Evolutionary conservation across 176 grass and related monocot genomes (phyloP), one percentile per base, ranked within the genome.

Genomic region (Eleusine indica): DNA sequence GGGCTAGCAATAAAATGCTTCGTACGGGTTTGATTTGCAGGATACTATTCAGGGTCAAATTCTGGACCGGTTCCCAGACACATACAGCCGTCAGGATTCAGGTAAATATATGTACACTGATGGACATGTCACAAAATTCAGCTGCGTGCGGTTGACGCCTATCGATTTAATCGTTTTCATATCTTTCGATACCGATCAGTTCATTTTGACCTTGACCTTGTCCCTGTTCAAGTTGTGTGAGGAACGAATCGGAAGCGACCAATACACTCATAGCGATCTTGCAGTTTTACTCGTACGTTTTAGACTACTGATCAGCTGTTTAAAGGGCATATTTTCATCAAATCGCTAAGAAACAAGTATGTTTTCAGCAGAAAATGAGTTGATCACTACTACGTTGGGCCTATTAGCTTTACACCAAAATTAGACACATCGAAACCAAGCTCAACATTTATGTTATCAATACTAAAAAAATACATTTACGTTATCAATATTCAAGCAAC

Each of bases 1-100:
- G 69, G 69, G 77, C 57, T n/a, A 80, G 44, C 76, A 43, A 62
- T 13, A 40, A 63, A 30, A 41, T 57, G 43, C 17, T 68, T 19
- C 72, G 3, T 21, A 84, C 18, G 7, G 32, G 44, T 53, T 21
- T 8, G 13, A 60, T 3, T 54, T 17, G 6, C 15, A 1, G 22
- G 16, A 21, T 44, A 79, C n/a, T 79, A 66, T 28, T 79, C 76
- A 2, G 2, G n/a, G 54, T 78, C 53, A 71, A 77, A 28, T 28
- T 61, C 13, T 60, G 64, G 83, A 70, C 65, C 0, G 10, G 16
- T 70, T 84, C 82, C 49, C 44, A 8, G 5, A 32, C 37, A 57
- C 17, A 46, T 63, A 70, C 65, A 12, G 1, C 17, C 73, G 32
- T 9, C 61, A 67, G 25, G 54, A 19, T 51, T 79, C 64, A 4